A percentile compares a stretch with the other conserved stretches of the same genome.
Evolutionary conservation across 2,329 filamentous ascomycete genomes (phyloP).

Genomic region (Mariannaea elegans): DNA sequence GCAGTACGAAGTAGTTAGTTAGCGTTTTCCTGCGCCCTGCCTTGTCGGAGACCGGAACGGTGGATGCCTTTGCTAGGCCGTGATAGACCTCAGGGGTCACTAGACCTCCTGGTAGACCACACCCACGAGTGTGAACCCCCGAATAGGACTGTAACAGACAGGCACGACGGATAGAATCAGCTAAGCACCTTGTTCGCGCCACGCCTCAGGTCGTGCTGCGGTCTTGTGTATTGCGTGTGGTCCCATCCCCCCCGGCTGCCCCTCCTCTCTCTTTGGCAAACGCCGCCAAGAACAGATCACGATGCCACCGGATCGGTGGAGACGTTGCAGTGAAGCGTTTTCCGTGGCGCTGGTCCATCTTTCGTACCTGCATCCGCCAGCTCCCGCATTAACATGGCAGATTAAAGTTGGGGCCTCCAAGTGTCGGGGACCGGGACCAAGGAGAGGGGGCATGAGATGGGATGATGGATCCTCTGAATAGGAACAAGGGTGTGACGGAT

Average conservation of each 20-base stretch:
- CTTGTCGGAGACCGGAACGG: slow-evolving; percentile 6
- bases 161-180: not conserved
- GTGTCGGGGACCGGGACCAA: not conserved
- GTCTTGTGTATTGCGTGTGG: not conserved
- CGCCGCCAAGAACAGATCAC: not conserved
- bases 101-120: not conserved
- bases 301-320: not conserved
- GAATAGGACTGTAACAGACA: not conserved
- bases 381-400: slow-evolving; percentile 20
- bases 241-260: no score
- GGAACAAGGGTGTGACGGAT: not conserved
- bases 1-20: no score
- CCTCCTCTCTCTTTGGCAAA: not conserved
- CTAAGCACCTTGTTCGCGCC: not conserved
- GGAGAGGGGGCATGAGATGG: slow-evolving; percentile 11
- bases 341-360: not conserved
- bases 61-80: slow-evolving; percentile 13
- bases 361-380: not conserved
- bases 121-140: not conserved
- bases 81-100: slow-evolving; percentile 3
- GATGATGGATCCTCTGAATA: slow-evolving; percentile 7
- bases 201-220: slow-evolving; percentile 9
- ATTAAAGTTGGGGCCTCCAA: slow-evolving; percentile 6
- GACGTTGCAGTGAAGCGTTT: not conserved
- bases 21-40: no score